Percentiles rank a stretch among this genome's conserved stretches.
Conservation (phyloP, 352 stramenopile species). For the Globisporangium yorkense region DNA sequence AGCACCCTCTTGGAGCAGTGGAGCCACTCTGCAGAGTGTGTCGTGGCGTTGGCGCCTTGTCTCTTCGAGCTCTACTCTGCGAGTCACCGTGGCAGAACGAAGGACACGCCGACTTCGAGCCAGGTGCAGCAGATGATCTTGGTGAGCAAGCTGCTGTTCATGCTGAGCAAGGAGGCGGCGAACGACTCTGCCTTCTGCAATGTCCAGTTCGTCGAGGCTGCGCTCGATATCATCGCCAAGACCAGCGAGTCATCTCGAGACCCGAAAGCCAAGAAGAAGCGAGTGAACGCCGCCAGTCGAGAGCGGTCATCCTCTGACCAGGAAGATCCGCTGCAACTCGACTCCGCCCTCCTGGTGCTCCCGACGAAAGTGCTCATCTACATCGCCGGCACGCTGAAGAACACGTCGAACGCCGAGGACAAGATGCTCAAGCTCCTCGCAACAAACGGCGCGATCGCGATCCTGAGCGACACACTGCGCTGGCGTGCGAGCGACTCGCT, state of each 20-base stretch:
- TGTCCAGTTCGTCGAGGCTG: conserved; percentile 56
- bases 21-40: conserved; percentile 20
- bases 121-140: conserved; percentile 18
- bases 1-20: conserved; percentile 25
- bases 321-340: background rate
- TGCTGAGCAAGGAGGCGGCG: conserved; percentile 60
- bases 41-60: conserved; percentile 33
- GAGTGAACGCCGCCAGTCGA: background rate
- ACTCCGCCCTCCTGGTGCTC: background rate
- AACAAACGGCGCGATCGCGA: conserved; percentile 52
- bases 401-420: conserved; percentile 52
- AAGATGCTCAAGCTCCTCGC: conserved; percentile 58
- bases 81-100: background rate
- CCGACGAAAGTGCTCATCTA: conserved; percentile 63
- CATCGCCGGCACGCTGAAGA: conserved; percentile 62
- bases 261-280: conserved; percentile 1
- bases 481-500: conserved; percentile 24
- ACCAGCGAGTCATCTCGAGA: conserved; percentile 2
- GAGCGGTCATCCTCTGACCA: background rate
- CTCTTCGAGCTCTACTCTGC: conserved; percentile 33
- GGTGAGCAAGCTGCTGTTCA: conserved; percentile 59
- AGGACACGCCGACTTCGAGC: background rate
- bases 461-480: conserved; percentile 39
- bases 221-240: conserved; percentile 34
- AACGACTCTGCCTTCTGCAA: conserved; percentile 67